Evolutionary conservation across 495 filamentous ascomycete genomes (phyloP).

Genomic region (Trichoderma gamsii): DNA sequence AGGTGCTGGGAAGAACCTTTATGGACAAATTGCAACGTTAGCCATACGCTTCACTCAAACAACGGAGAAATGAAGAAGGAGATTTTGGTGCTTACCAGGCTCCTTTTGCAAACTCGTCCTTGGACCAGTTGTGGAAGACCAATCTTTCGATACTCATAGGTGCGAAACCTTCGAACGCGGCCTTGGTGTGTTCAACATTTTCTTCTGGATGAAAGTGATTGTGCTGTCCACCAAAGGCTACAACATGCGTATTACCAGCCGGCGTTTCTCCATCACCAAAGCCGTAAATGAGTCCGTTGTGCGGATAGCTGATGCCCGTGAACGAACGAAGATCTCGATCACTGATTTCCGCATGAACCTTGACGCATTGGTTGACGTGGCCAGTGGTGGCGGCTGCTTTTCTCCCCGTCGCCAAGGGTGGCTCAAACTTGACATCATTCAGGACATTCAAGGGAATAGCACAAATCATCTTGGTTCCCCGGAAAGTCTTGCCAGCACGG

Average conservation of each 20-base stretch:
- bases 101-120: slow-evolving; percentile 2
- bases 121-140: slow-evolving; percentile 12
- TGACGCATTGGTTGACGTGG: slow-evolving; percentile 6
- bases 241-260: not conserved
- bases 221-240: slow-evolving; percentile 1
- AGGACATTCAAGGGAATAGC: slow-evolving; percentile 1
- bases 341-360: slow-evolving; percentile 9
- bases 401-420: not conserved
- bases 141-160: slow-evolving; percentile 3
- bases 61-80: not conserved
- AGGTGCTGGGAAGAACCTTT: not conserved
- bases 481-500: not conserved
- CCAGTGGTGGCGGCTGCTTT: slow-evolving; percentile 8
- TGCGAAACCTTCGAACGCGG: not conserved
- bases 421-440: not conserved
- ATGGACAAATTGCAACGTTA: not conserved
- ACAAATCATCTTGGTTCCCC: not conserved
- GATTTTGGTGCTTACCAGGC: not conserved
- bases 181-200: slow-evolving; percentile 2
- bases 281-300: slow-evolving; percentile 3
- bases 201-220: slow-evolving; percentile 4
- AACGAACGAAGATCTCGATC: slow-evolving; percentile 2
- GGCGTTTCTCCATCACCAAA: not conserved
- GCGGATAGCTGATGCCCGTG: slow-evolving; percentile 8
- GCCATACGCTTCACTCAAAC: not conserved